Conservation (phyloP, 164 flowering plant genomes). For the Berberis thunbergii region DNA sequence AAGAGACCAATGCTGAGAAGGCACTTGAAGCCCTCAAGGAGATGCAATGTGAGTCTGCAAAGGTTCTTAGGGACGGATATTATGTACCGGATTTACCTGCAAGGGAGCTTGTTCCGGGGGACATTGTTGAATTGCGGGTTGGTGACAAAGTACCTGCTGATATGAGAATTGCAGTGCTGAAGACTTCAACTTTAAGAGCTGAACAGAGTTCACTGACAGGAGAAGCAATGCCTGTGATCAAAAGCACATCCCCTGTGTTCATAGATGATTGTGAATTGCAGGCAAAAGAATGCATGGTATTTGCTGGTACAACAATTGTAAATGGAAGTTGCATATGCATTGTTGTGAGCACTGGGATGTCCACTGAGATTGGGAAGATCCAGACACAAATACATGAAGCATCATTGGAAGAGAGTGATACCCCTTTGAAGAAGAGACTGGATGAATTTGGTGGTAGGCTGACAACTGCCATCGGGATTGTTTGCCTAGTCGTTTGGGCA, state of each 20-base stretch:
- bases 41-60: constrained; percentile 4
- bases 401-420: constrained; percentile 5
- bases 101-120: constrained; percentile 1
- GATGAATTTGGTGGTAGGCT: constrained; percentile 1
- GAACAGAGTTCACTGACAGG: constrained; percentile 3
- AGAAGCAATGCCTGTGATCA: constrained; percentile 4
- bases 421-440: constrained; percentile 6
- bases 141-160: constrained; percentile 6
- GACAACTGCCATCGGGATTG: constrained; percentile 5
- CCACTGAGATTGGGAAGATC: constrained; percentile 4
- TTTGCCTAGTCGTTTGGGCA: constrained; percentile 4
- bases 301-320: constrained; percentile 4
- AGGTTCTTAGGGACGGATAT: constrained; percentile 4
- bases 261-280: constrained; percentile 2
- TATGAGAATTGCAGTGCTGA: constrained; percentile 3
- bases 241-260: neutral
- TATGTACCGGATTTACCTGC: constrained; percentile 2
- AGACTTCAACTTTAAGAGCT: constrained; percentile 3
- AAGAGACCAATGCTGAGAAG: constrained; percentile 5
- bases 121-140: constrained; percentile 3
- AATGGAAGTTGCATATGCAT: constrained; percentile 2
- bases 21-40: constrained; percentile 4
- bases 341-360: constrained; percentile 3
- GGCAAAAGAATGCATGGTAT: constrained; percentile 6
- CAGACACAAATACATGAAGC: constrained; percentile 6